phyloP scores from a whole-genome alignment of 116 monocot genomes.

The Zostera marina region DNA sequence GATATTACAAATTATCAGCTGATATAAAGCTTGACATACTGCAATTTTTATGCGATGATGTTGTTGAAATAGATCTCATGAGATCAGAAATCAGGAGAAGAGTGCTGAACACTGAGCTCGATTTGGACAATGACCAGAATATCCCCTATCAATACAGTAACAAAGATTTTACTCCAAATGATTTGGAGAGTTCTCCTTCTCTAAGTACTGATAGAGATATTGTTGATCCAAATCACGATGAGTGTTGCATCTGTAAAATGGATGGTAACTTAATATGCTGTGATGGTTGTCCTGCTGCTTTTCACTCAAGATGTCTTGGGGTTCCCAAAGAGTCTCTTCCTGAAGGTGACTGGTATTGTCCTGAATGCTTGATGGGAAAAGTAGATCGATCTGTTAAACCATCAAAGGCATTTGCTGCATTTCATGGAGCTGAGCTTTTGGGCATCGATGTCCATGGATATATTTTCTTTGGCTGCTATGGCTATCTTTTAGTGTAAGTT shows the following conservation, averaged over 20 bases:
- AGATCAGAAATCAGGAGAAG: constrained; percentile 52
- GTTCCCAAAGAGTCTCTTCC: constrained; percentile 63
- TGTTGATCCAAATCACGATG: constrained; percentile 71
- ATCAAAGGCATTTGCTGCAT: constrained; percentile 26
- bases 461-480: constrained; percentile 54
- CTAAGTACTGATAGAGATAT: constrained; percentile 16
- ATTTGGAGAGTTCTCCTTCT: constrained; percentile 6
- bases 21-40: constrained; percentile 74
- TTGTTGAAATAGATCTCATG: constrained; percentile 54
- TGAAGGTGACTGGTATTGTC: constrained; percentile 94
- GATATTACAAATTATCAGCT: constrained; percentile 70
- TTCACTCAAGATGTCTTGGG: constrained; percentile 95
- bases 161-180: constrained; percentile 12
- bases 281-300: constrained; percentile 98
- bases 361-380: constrained; percentile 53
- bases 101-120: constrained; percentile 21
- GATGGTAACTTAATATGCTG: constrained; percentile 94
- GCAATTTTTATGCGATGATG: constrained; percentile 75
- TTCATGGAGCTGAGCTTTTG: constrained; percentile 59
- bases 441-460: constrained; percentile 74
- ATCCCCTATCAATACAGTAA: constrained; percentile 8
- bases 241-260: constrained; percentile 87
- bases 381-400: constrained; percentile 20
- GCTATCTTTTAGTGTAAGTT: constrained; percentile 87
- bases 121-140: constrained; percentile 18